These are phyloP conservation scores for Mortierella sp. DNA, from an alignment of 371 early-diverging fungal species.

Conservation along the genomic window DNA sequence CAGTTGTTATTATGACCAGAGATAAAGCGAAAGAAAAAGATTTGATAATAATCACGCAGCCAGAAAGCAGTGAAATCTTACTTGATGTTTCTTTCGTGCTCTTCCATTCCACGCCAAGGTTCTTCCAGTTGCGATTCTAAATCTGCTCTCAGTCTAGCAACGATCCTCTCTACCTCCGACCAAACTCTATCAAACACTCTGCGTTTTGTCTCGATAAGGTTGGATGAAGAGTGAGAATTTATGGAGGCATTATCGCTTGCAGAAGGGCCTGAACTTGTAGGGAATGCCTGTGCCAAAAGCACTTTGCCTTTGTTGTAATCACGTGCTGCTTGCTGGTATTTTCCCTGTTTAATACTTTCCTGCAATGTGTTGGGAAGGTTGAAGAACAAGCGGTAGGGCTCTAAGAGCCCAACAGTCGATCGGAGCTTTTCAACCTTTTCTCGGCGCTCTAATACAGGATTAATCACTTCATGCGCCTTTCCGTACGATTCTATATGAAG, in stretches of 20 bases:
- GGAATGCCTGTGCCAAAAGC: conserved; percentile 60
- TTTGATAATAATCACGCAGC: background rate
- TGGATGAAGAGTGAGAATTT: conserved; percentile 38
- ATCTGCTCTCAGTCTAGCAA: conserved; percentile 76
- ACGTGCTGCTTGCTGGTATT: conserved; percentile 92
- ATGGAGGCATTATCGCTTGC: conserved; percentile 35
- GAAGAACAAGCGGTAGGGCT: conserved; percentile 95
- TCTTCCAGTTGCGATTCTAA: conserved; percentile 84
- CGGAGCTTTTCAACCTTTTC: conserved; percentile 91
- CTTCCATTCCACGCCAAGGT: conserved; percentile 85
- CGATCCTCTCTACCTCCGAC: conserved; percentile 90
- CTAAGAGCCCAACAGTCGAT: conserved; percentile 87
- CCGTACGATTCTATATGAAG: conserved; percentile 66
- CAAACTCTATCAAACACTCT: conserved; percentile 95
- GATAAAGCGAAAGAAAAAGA: background rate
- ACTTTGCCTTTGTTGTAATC: conserved; percentile 95
- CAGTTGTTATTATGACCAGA: background rate
- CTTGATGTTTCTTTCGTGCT: conserved; percentile 91
- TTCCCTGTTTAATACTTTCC: conserved; percentile 85
- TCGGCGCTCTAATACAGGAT: conserved; percentile 90
- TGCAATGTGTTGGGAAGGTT: conserved; percentile 89
- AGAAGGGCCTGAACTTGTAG: conserved; percentile 25
- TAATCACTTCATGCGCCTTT: conserved; percentile 87
- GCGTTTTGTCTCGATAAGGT: conserved; percentile 69
- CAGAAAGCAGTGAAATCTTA: conserved; percentile 42